Base-by-base conservation (phyloP, 768 basidiomycete genomes). In the Paxillus ammoniavirescens region DNA sequence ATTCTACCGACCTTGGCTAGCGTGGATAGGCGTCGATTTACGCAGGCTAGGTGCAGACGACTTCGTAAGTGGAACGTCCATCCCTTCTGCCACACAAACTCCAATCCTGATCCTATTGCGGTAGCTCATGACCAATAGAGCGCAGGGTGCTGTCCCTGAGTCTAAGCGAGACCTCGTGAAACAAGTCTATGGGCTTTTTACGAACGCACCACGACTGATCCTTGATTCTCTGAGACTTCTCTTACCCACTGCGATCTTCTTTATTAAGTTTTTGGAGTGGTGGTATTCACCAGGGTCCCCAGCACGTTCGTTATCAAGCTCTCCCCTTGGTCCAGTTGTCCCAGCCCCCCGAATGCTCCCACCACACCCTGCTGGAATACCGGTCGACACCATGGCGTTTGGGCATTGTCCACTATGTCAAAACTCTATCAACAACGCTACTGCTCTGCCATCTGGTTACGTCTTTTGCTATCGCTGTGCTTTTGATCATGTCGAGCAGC, bases 181-280 rank as follows among this genome's bases (percentile, higher is more conserved):
- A 31, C 72, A 71, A 50, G 55, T 89, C 41, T 78, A 75, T 57
- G 75, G 71, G 28, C 61, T 83, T 33, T 55, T 89, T 15, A 57
- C 72, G 47, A 69, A 71, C 18, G 81, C 83, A 7, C 91, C 89
- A 7, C 80, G 77, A 46, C 69, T 86, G 41, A 61, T 89, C 8
- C 77, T 94, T 31, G 89, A 93, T 66, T 92, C 90, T 2, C 75
- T 94, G 37, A 82, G 86, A 54, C 73, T 91, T 44, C 77, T 91
- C 43, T 80, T 94, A 33, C 96, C 92, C 14, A 89, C 87, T 17
- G 87, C 89, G 40, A 93, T 99, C 54, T 96, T 99, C 71, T 90
- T 92, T 67, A 77, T 99, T 75, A 96, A 94, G 71, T 95, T 98
- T 72, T 77, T 97, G 43, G 94, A 98, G 72, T 99, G 97, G 94